These are phyloP conservation scores for Candida albicans DNA, from an alignment of 1,139 yeast genomes.

Conservation along the genomic window DNA sequence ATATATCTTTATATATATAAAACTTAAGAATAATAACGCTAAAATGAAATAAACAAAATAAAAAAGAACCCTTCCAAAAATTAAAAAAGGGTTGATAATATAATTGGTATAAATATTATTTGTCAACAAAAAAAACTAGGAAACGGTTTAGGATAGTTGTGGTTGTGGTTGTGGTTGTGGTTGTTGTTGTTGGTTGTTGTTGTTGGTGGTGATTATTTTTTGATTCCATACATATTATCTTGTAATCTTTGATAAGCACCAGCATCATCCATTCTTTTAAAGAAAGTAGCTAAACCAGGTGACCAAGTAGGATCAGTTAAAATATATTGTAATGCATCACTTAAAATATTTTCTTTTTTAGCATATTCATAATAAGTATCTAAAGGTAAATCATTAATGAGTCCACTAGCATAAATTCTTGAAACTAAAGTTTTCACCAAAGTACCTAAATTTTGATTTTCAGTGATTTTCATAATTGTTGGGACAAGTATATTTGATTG, in stretches of 20 bases:
- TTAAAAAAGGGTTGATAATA: no score
- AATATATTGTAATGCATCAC: conserved; percentile 24
- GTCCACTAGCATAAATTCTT: conserved; percentile 36
- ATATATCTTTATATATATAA: no score
- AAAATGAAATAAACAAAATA: no score
- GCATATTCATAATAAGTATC: conserved; percentile 21
- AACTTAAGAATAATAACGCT: no score
- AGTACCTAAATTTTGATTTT: conserved; percentile 24
- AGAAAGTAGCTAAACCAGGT: conserved; percentile 35
- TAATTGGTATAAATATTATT: no score
- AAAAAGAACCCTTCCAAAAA: no score
- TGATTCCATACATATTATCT: conserved; percentile 34
- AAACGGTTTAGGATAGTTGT: no score
- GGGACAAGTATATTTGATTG: conserved; percentile 33
- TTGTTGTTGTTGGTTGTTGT: no score
- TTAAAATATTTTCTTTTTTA: conserved; percentile 25
- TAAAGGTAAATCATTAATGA: conserved; percentile 30
- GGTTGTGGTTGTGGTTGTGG: no score
- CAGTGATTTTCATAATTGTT: conserved; percentile 26
- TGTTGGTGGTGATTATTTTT: no score
- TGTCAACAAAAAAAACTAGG: no score
- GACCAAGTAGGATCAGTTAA: conserved; percentile 33
- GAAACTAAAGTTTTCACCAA: conserved; percentile 26
- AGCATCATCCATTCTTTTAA: conserved; percentile 32
- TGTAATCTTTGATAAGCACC: conserved; percentile 37